Percentiles rank a stretch among this genome's conserved stretches.
phyloP scores from a whole-genome alignment of 495 filamentous ascomycete genomes.

The Xylaria acuta region DNA sequence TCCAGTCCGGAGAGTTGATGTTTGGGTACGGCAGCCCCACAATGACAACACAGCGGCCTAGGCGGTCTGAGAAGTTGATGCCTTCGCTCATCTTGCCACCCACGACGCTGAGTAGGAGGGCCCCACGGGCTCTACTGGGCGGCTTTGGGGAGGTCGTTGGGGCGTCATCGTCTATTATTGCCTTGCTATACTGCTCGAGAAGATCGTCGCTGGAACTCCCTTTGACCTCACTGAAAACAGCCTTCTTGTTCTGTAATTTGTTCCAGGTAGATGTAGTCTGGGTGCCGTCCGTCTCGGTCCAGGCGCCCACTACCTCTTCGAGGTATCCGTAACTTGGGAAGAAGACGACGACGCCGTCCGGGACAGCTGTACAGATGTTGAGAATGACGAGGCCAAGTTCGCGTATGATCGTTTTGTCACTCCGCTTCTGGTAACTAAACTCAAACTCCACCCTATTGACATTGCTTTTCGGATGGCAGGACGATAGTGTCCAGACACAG shows the following conservation, averaged over 20 bases:
- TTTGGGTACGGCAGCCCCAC: constrained; percentile 95
- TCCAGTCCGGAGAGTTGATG: constrained; percentile 87
- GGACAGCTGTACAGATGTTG: constrained; percentile 73
- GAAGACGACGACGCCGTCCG: constrained; percentile 94
- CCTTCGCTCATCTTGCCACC: constrained; percentile 95
- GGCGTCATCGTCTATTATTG: constrained; percentile 57
- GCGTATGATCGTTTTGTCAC: constrained; percentile 65
- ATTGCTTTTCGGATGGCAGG: constrained; percentile 43
- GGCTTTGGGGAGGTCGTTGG: constrained; percentile 3
- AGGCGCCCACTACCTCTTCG: constrained; percentile 69
- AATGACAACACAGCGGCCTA: constrained; percentile 87
- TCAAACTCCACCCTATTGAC: constrained; percentile 70
- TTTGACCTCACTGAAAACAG: constrained; percentile 70
- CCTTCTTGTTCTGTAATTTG: constrained; percentile 65
- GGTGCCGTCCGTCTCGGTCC: constrained; percentile 56
- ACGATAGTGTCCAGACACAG: constrained; percentile 66
- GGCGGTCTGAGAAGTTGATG: constrained; percentile 94
- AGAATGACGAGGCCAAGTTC: constrained; percentile 77
- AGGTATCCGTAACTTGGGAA: constrained; percentile 95
- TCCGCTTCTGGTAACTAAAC: constrained; percentile 83
- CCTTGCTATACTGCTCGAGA: constrained; percentile 71
- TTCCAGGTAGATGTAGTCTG: constrained; percentile 56
- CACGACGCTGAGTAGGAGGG: constrained; percentile 88
- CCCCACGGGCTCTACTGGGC: constrained; percentile 61
- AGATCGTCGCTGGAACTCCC: constrained; percentile 66